Conservation (phyloP, 2,329 filamentous ascomycete species). For the Grosmannia penicillata region DNA sequence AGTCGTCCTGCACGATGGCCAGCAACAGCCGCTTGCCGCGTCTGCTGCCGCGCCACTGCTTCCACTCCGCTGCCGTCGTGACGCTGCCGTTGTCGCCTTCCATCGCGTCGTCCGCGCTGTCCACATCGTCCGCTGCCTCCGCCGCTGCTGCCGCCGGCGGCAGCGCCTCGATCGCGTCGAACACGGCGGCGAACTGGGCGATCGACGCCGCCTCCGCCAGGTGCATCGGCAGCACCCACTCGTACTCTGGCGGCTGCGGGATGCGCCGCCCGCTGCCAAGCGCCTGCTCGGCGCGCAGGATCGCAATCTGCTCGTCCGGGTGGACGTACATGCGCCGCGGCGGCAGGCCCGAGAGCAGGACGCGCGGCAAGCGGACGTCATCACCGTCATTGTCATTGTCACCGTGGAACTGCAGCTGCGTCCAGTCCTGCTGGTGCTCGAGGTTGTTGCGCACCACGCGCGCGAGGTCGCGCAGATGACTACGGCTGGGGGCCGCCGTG, state of each 20-base stretch:
- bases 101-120: constrained; percentile 9
- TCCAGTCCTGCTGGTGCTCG: constrained; percentile 63
- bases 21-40: constrained; percentile 56
- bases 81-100: too few species aligned
- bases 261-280: constrained; percentile 29
- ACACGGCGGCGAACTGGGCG: constrained; percentile 49
- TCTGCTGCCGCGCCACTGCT: constrained; percentile 27
- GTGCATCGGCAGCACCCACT: constrained; percentile 67
- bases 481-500: background rate
- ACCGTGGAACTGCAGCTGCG: constrained; percentile 38
- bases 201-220: constrained; percentile 60
- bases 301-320: constrained; percentile 66
- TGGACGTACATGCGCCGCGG: constrained; percentile 62
- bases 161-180: constrained; percentile 42
- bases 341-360: constrained; percentile 57
- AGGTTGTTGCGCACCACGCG: constrained; percentile 55
- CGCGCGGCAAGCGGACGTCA: constrained; percentile 32
- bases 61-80: constrained; percentile 15
- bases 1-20: constrained; percentile 63
- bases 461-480: constrained; percentile 27
- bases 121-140: constrained; percentile 13
- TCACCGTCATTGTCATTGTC: constrained; percentile 2
- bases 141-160: constrained; percentile 19
- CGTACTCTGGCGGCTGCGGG: constrained; percentile 39
- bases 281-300: constrained; percentile 45